These are phyloP conservation scores for Xylaria intraflava DNA, from an alignment of 495 filamentous ascomycete species.

Conservation along the genomic window DNA sequence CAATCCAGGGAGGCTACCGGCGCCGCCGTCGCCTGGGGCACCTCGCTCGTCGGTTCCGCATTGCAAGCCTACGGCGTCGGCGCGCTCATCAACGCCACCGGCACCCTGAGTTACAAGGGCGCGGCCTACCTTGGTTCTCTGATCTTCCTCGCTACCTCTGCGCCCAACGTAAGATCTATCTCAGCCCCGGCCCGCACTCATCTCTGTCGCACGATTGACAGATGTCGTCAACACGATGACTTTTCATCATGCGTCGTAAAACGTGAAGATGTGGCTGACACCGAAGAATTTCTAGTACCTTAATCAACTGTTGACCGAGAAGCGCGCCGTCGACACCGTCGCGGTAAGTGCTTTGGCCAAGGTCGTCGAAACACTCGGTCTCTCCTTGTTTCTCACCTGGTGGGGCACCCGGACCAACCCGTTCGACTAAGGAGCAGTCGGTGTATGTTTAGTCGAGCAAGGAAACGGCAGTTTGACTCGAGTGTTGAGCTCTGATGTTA, in stretches of 20 bases:
- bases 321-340: constrained; percentile 81
- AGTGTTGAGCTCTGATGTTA: constrained; percentile 14
- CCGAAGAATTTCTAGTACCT: constrained; percentile 54
- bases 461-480: background rate
- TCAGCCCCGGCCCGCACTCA: background rate
- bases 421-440: constrained; percentile 46
- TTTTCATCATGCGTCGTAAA: background rate
- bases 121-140: constrained; percentile 87
- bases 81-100: constrained; percentile 90
- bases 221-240: too few relatives aligned
- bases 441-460: constrained; percentile 11
- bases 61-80: constrained; percentile 92
- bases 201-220: background rate
- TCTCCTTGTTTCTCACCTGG: constrained; percentile 88
- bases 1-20: constrained; percentile 85
- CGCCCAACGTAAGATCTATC: constrained; percentile 67
- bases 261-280: background rate
- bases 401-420: constrained; percentile 94
- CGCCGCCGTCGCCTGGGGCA: constrained; percentile 84
- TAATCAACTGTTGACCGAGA: constrained; percentile 80
- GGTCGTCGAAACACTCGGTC: constrained; percentile 85
- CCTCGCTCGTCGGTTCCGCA: constrained; percentile 79
- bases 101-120: constrained; percentile 91
- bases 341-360: constrained; percentile 77
- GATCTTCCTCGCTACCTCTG: constrained; percentile 85